Base-by-base conservation (phyloP, 768 basidiomycete genomes). In the Amanita exitialis region DNA sequence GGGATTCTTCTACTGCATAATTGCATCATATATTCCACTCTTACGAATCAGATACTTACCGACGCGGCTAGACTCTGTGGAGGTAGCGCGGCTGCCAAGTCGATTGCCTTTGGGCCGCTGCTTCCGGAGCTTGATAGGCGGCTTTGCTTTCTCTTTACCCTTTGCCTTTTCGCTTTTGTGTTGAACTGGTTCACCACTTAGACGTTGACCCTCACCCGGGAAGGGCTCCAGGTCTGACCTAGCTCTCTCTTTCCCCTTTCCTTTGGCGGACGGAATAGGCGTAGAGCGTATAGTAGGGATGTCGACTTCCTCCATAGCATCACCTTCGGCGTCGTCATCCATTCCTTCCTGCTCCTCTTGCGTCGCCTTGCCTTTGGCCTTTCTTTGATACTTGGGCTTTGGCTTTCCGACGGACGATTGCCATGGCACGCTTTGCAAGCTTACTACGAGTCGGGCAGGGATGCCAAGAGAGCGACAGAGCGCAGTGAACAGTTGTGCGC, bases 371-470 rank as follows among this genome's bases (percentile, higher is more conserved):
- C 51, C 56, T 61, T 59, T 68, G 47, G 62, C 59, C 62, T 74
- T 79, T 53, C 60, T 70, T 15, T 58, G 53, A 44, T 68, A 63
- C 27, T 60, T 64, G 3, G 72, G 63, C 54, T 77, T 81, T 12
- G 78, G 69, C 59, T 80, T 83, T 3, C 80, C 80, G 13, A 79
- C 71, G 27, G 71, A 67, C 16, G 80, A 78, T 62, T 92, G 78
- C 93, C 93, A 97, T 8, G 92, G 90, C 8, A 97, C 82, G 48
- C 89, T 83, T 66, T 98, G 95, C 39, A 99, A 66, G 60, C 90
- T 95, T 56, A 85, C 84, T 8, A 97, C 86, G 47, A 98, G 71
- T 43, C 96, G 73, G 5, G 92, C 79, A 0, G 93, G 93, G 16
- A 98, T 80, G 9, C 83, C 86, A 5, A 97, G 73, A 5, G 82